phyloP scores from a whole-genome alignment of 2,329 filamentous ascomycete species.

The Aspergillus neotritici region DNA sequence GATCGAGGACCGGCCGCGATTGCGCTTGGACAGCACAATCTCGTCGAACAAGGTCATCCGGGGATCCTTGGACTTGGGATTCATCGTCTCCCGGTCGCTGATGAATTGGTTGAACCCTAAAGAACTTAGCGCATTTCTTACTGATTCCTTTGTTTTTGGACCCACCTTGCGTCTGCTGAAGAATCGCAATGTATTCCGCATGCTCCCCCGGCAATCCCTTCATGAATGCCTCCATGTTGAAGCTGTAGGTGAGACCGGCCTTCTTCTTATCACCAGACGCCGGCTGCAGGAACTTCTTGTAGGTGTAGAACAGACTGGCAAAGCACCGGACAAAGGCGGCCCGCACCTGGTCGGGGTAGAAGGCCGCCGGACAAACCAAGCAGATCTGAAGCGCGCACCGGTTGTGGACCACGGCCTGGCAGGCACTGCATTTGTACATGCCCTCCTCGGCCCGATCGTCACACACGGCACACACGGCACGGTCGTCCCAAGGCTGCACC shows the following conservation, averaged over 20 bases:
- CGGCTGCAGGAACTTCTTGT: constrained; percentile 57
- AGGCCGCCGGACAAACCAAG: constrained; percentile 61
- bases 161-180: constrained; percentile 60
- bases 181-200: constrained; percentile 56
- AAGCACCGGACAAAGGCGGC: constrained; percentile 65
- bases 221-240: constrained; percentile 63
- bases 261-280: constrained; percentile 58
- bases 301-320: constrained; percentile 63
- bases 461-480: constrained; percentile 43
- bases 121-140: constrained; percentile 9
- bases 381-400: constrained; percentile 57
- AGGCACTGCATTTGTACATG: constrained; percentile 46
- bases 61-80: constrained; percentile 48
- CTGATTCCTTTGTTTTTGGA: not conserved
- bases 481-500: constrained; percentile 40
- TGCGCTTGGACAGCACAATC: constrained; percentile 59
- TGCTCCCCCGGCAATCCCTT: constrained; percentile 60
- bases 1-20: constrained; percentile 54
- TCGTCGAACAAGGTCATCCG: constrained; percentile 59
- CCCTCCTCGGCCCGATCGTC: constrained; percentile 56
- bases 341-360: constrained; percentile 61
- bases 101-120: constrained; percentile 60
- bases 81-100: constrained; percentile 54
- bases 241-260: constrained; percentile 56
- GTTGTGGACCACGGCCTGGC: constrained; percentile 50